Evolutionary conservation across 2,329 filamentous ascomycete genomes (phyloP).

Genomic region (Trichoderma asperellum): DNA sequence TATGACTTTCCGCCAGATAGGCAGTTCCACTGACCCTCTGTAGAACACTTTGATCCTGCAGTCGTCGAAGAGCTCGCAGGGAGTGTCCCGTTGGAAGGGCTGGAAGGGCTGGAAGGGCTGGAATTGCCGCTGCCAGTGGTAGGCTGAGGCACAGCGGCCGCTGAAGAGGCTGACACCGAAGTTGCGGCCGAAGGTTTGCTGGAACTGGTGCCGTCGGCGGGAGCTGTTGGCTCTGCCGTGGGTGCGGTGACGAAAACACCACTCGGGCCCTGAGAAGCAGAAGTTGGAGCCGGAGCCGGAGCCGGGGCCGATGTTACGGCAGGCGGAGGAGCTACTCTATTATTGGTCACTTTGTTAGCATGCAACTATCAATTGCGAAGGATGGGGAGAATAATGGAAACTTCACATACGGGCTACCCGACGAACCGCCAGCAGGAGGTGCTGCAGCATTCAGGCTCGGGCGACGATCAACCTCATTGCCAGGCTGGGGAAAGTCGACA

Average conservation of each 20-base stretch:
- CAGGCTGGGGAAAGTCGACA: constrained; percentile 68
- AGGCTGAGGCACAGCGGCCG: neutral
- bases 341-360: neutral
- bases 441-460: constrained; percentile 41
- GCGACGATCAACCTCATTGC: constrained; percentile 54
- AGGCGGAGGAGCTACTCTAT: neutral
- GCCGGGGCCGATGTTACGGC: neutral
- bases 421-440: constrained; percentile 24
- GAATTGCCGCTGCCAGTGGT: constrained; percentile 12
- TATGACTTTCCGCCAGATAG: constrained; percentile 55
- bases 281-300: neutral
- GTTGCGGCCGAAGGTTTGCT: constrained; percentile 35
- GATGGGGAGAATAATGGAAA: neutral
- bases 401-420: constrained; percentile 17
- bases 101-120: neutral
- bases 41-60: constrained; percentile 50
- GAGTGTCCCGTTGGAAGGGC: neutral
- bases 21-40: constrained; percentile 64
- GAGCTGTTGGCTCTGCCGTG: constrained; percentile 15
- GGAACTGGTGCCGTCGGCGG: constrained; percentile 33
- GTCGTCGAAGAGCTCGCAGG: constrained; percentile 30
- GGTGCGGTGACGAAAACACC: constrained; percentile 28
- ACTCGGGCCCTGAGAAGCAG: constrained; percentile 9
- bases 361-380: neutral
- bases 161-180: neutral